Evolutionary conservation across 2,329 filamentous ascomycete genomes (phyloP).

Genomic region (Aspergillus vadensis): DNA sequence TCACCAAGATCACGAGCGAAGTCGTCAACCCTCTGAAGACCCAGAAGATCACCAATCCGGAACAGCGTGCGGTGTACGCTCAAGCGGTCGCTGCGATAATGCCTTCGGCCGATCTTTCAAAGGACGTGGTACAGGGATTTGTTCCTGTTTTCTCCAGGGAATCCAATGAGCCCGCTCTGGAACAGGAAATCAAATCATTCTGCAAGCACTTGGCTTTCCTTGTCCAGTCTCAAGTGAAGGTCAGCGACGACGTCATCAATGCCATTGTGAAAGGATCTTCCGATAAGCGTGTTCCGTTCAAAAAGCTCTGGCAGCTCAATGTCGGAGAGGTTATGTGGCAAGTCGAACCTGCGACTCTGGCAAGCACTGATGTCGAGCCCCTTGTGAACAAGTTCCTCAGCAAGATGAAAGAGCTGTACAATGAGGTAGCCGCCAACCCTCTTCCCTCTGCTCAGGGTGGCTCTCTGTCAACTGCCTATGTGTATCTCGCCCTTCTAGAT

Average conservation of each 20-base stretch:
- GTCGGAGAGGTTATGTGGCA: slow-evolving; percentile 70
- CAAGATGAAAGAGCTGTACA: slow-evolving; percentile 66
- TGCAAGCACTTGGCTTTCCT: slow-evolving; percentile 65
- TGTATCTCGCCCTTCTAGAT: slow-evolving; percentile 66
- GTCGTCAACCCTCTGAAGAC: slow-evolving; percentile 76
- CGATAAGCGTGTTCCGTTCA: slow-evolving; percentile 79
- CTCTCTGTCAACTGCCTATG: slow-evolving; percentile 75
- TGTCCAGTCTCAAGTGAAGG: slow-evolving; percentile 60
- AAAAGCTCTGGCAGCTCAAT: slow-evolving; percentile 77
- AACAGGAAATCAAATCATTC: slow-evolving; percentile 73
- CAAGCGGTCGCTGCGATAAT: slow-evolving; percentile 73
- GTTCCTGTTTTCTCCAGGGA: slow-evolving; percentile 75
- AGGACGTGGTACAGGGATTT: slow-evolving; percentile 67
- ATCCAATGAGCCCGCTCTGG: slow-evolving; percentile 80
- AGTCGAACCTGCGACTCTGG: slow-evolving; percentile 50
- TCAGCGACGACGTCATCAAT: slow-evolving; percentile 69
- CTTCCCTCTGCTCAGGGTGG: slow-evolving; percentile 78
- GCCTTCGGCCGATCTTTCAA: slow-evolving; percentile 62
- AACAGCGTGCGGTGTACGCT: slow-evolving; percentile 80
- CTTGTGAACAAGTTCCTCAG: slow-evolving; percentile 54
- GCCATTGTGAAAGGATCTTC: slow-evolving; percentile 76
- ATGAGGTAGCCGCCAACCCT: slow-evolving; percentile 77
- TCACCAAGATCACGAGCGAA: slow-evolving; percentile 74
- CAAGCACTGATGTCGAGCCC: slow-evolving; percentile 49
- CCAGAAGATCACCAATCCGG: slow-evolving; percentile 79